Base-by-base conservation (phyloP, 768 basidiomycete species). In the Leccinum uliginosum region DNA sequence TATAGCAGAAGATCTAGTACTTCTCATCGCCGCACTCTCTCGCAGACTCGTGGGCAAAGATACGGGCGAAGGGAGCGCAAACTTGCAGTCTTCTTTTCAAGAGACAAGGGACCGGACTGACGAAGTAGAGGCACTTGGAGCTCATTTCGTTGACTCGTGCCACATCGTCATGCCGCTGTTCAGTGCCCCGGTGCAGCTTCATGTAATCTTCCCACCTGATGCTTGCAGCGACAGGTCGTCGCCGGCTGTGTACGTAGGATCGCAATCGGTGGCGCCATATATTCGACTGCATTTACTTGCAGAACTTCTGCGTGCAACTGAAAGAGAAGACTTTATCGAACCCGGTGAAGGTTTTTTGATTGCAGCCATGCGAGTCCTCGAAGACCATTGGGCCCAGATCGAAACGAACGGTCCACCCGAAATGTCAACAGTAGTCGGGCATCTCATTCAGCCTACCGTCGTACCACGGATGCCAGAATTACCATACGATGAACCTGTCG, bases 211-310 rank as follows among this genome's bases (percentile, higher is more conserved):
- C 23, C 79, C 83, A 24, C 40, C 60, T 43, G 57, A 54, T 30
- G 58, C 73, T 4, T 67, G 74, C 21, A 0, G 76, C 78, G 62
- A 77, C 76, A 69, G 81, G 71, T 64, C 79, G 63, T 57, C 78
- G 60, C 81, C 86, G 0, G 83, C 91, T 0, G 82, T 94, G 73
- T 96, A 87, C 67, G 67, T 96, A 53, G 80, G 86, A 1, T 92
- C 91, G 1, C 65, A 74, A 1, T 79, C 82, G 1, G 76, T 87
- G 4, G 82, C 94, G 0, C 81, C 91, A 1, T 96, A 96, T 69
- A 75, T 95, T 54, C 85, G 91, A 21, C 80, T 96, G 4, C 86
- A 95, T 65, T 79, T 97, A n/a, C 78, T 91, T 32, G 80, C 85
- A 4, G 74, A 75, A 24, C 74, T 93, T 19, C 75, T 93, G n/a